phyloP scores from a whole-genome alignment of 345 rosid species.

The Corymbia maculata region DNA sequence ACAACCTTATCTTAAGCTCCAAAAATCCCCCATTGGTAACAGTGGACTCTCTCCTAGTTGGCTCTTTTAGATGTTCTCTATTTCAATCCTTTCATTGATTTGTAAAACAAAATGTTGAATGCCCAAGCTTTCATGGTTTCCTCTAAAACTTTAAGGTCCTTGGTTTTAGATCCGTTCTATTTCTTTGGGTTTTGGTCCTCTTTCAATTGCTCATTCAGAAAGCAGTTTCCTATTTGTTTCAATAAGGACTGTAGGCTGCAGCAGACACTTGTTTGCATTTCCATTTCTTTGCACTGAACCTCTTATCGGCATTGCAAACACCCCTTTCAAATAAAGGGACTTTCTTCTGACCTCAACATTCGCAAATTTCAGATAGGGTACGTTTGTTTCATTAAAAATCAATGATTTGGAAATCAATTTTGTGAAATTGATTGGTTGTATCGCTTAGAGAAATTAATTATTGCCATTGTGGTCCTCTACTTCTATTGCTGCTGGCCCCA shows the following conservation, averaged over 20 bases:
- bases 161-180: not conserved
- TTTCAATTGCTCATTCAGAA: not conserved
- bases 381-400: fast-evolving
- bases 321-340: not conserved
- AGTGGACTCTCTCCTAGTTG: not conserved
- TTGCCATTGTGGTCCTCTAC: not conserved
- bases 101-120: not conserved
- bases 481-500: not conserved
- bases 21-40: not conserved
- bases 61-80: not conserved
- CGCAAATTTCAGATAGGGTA: not conserved
- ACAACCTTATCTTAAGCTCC: not conserved
- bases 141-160: not conserved
- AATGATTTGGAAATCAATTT: not conserved
- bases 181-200: not conserved
- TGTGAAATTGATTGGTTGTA: not conserved
- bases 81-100: not conserved
- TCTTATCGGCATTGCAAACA: not conserved
- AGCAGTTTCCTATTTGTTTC: not conserved
- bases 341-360: not conserved
- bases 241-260: not conserved
- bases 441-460: not conserved
- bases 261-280: not conserved
- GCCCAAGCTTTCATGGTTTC: not conserved
- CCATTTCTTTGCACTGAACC: not conserved